Evolutionary conservation across 208 protist genomes (phyloP), one percentile per base, ranked within the genome.

Genomic region (Trypanosoma melophagium): DNA sequence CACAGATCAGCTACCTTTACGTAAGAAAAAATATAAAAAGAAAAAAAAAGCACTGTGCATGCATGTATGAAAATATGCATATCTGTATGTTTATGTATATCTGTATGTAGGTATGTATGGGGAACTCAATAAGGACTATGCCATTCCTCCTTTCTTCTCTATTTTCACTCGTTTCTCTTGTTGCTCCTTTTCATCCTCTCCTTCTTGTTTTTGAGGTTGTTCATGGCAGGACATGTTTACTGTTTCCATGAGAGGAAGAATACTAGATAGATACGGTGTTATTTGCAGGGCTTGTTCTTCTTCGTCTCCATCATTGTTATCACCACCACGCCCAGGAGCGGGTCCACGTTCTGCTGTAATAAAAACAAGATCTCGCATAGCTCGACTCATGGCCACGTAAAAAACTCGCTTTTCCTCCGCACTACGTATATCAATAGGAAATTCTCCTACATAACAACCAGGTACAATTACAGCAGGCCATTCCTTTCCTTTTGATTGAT

Each of bases 351-450:
- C 54, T 9, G 86, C 81, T n/a, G 84, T 94, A 42, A 94, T 45
- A 42, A 85, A 77, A n/a, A 92, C 55, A 16, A 93, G 80, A 59
- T 92, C 60, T 56, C 71, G 77, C 81, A 87, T 91, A 13, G 90
- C 90, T 35, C 90, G 87, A 66, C 84, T 96, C 78, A 96, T 85
- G 22, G 76, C 90, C 7, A 96, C 90, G 76, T 96, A 96, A 53
- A 96, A 96, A 25, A 96, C 72, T 16, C 90, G 87, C 35, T 76
- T 60, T 69, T 96, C 90, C 59, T 96, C 90, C 0, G 77, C 64
- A n/a, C 56, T 75, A 1, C 62, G 28, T n/a, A 78, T 22, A 40
- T 80, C 61, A 63, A 76, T 80, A 4, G 90, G 90, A 62, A 86
- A 94, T 65, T 92, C 86, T 2, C 87, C 87, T 8, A 80, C 77